Evolutionary conservation across 441 rosid genomes (phyloP).

Genomic region (Syzygium malaccense): DNA sequence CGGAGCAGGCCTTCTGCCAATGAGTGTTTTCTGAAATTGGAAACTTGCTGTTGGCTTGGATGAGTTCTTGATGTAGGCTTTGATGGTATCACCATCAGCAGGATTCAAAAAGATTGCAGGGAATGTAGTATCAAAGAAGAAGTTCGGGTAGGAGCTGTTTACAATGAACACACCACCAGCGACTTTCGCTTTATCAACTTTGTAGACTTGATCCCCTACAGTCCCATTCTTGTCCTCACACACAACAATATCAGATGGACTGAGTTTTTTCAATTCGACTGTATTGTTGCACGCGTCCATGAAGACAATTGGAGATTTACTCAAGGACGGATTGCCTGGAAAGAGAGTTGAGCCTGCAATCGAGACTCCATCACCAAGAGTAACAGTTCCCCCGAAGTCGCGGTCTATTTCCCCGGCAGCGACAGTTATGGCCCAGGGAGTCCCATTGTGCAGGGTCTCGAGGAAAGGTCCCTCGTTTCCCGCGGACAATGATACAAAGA

Average conservation of each 20-base stretch:
- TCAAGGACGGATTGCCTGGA: slow-evolving; percentile 11
- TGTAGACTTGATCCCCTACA: slow-evolving; percentile 4
- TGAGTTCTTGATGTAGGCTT: slow-evolving; percentile 15
- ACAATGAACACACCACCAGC: slow-evolving; percentile 26
- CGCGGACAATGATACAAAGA: slow-evolving; percentile 30
- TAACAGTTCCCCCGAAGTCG: slow-evolving; percentile 17
- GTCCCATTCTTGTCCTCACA: slow-evolving; percentile 17
- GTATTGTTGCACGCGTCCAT: slow-evolving; percentile 14
- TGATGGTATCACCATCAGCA: slow-evolving; percentile 10
- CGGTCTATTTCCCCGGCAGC: slow-evolving; percentile 37
- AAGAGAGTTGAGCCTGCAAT: slow-evolving; percentile 19
- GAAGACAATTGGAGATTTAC: slow-evolving; percentile 13
- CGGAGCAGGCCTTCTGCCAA: slow-evolving; percentile 20
- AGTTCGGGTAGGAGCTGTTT: neutral
- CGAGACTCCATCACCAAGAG: slow-evolving; percentile 2
- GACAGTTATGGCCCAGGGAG: slow-evolving; percentile 30
- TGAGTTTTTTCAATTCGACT: slow-evolving; percentile 1
- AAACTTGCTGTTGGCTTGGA: slow-evolving; percentile 16
- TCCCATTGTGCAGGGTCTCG: slow-evolving; percentile 27
- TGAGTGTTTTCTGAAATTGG: slow-evolving; percentile 11
- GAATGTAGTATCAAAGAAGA: neutral
- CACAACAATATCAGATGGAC: slow-evolving; percentile 14
- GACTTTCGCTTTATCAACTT: neutral
- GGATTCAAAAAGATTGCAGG: slow-evolving; percentile 17
- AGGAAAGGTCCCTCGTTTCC: slow-evolving; percentile 23